phyloP scores from a whole-genome alignment of 371 early-diverging fungal species.

The Mucor sp. region DNA sequence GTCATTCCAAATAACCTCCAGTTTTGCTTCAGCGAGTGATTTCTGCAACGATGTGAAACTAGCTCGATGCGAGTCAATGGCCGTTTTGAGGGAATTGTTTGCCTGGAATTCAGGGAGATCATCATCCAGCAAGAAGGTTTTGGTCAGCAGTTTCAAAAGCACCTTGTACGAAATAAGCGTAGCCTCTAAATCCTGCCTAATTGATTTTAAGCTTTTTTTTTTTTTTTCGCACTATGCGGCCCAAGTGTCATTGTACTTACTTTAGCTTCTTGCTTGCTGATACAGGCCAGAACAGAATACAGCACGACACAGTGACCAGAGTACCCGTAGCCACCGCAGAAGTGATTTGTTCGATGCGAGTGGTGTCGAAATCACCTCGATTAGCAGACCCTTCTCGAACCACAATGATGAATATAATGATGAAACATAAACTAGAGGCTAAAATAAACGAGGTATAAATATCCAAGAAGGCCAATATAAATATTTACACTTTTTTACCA shows the following conservation, averaged over 20 bases:
- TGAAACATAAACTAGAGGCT: conserved; percentile 64
- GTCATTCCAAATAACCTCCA: conserved; percentile 59
- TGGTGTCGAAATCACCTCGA: conserved; percentile 49
- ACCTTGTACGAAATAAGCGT: conserved; percentile 60
- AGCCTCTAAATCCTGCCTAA: conserved; percentile 54
- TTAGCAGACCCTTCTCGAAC: conserved; percentile 58
- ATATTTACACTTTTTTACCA: conserved; percentile 38
- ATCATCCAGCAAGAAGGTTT: conserved; percentile 68
- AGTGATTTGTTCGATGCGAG: conserved; percentile 54
- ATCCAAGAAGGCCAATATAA: conserved; percentile 40
- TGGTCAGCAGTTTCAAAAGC: conserved; percentile 60
- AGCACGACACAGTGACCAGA: conserved; percentile 49
- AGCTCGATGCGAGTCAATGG: conserved; percentile 64
- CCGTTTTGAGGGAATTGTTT: conserved; percentile 51
- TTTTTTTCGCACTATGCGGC: no score
- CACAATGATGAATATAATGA: conserved; percentile 58
- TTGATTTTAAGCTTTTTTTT: not conserved
- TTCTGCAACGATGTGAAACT: conserved; percentile 64
- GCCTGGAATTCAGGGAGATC: conserved; percentile 56
- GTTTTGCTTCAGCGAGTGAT: conserved; percentile 60
- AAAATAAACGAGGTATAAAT: conserved; percentile 33
- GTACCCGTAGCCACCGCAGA: conserved; percentile 58
- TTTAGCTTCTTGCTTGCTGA: conserved; percentile 61
- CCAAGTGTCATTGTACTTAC: conserved; percentile 21
- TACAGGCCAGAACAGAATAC: conserved; percentile 62